phyloP scores from a whole-genome alignment of 2,329 filamentous ascomycete genomes.

The Chaetomium sp. region DNA sequence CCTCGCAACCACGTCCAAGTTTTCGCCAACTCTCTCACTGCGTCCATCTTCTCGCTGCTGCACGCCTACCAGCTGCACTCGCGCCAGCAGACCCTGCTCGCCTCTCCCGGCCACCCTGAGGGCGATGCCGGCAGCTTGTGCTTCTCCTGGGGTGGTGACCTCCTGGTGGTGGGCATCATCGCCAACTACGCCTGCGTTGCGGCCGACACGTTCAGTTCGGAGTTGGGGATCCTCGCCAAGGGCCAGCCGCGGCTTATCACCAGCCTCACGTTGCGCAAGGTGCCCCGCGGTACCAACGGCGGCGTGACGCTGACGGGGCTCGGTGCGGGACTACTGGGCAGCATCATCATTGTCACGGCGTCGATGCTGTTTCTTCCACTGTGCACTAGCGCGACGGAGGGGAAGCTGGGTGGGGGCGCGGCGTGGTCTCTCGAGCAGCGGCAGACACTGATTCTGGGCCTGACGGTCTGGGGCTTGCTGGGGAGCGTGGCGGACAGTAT shows the following conservation, averaged over 20 bases:
- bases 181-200: conserved; percentile 87
- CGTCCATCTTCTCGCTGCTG: conserved; percentile 56
- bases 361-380: conserved; percentile 64
- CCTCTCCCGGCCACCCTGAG: conserved; percentile 24
- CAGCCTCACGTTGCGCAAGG: conserved; percentile 64
- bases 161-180: conserved; percentile 59
- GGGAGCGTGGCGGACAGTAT: conserved; percentile 85
- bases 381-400: conserved; percentile 43
- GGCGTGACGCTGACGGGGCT: conserved; percentile 76
- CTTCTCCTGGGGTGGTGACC: conserved; percentile 55
- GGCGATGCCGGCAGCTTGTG: conserved; percentile 38
- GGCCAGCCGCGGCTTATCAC: conserved; percentile 78
- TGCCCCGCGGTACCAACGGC: conserved; percentile 89
- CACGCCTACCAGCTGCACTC: conserved; percentile 54
- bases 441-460: conserved; percentile 42
- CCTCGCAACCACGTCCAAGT: conserved; percentile 81
- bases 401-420: conserved; percentile 36
- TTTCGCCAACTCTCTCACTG: conserved; percentile 78
- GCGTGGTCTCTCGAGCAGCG: conserved; percentile 45
- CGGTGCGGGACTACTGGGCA: conserved; percentile 65
- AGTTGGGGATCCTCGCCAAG: conserved; percentile 83
- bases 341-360: conserved; percentile 60
- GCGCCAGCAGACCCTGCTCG: conserved; percentile 37
- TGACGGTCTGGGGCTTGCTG: conserved; percentile 67
- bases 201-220: conserved; percentile 90